Conservation (phyloP, 2,329 filamentous ascomycete genomes). For the Verticillium tricorpus region DNA sequence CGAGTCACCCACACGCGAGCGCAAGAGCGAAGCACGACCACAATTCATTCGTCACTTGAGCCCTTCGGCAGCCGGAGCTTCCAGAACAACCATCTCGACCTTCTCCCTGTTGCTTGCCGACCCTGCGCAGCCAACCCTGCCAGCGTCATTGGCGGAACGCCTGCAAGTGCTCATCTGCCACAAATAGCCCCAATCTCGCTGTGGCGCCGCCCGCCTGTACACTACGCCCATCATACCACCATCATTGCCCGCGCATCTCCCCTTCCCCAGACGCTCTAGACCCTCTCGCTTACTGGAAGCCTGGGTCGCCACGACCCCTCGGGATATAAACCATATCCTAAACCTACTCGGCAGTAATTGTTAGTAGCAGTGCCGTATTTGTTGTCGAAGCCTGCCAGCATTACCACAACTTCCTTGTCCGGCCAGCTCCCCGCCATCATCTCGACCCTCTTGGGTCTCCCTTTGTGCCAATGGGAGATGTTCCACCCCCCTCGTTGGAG, state of each 20-base stretch:
- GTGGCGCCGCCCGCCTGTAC: constrained; percentile 8
- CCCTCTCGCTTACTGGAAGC: background rate
- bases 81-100: background rate
- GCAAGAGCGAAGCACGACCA: background rate
- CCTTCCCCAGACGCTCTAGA: constrained; percentile 1
- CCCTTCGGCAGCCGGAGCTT: constrained; percentile 6
- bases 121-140: background rate
- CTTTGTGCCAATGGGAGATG: constrained; percentile 28
- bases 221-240: constrained; percentile 6
- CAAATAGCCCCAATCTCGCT: constrained; percentile 13
- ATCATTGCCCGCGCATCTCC: constrained; percentile 5
- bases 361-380: background rate
- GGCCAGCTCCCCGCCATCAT: background rate
- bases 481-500: constrained; percentile 16
- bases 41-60: background rate
- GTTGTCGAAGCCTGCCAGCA: background rate
- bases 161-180: constrained; percentile 7
- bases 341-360: background rate
- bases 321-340: constrained; percentile 6
- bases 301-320: background rate
- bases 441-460: background rate
- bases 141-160: constrained; percentile 13
- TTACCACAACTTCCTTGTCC: background rate
- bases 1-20: constrained; percentile 8
- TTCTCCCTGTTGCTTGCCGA: background rate